Evolutionary conservation across 805 yeast species (phyloP), one percentile per base, ranked within the genome.

Genomic region (Pichia phayaonensis): DNA sequence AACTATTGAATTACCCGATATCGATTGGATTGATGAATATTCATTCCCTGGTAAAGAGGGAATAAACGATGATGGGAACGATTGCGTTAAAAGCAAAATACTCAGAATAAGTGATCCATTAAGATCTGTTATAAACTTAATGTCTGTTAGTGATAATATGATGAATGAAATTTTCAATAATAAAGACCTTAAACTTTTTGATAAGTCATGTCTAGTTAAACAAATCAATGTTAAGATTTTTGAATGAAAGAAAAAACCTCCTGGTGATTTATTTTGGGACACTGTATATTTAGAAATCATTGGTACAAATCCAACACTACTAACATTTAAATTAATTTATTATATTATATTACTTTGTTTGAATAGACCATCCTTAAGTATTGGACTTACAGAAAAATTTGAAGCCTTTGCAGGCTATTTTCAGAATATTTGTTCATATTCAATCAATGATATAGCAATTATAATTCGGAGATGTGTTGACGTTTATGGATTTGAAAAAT

Each of bases 21-120:
- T 80, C 48, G 78, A 74, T 47, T 77, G 84, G 72, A 80, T 82
- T n/a, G 79, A 76, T 52, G 84, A 80, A 36, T 81, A 54, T 72
- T 59, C 70, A 75, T 50, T 80, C 70, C 58, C 59, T 46, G 42
- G 42, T 10, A 43, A 65, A 52, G 42, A 48, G 45, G 56, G 52
- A 29, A 29, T 12, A 8, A 29, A 29, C 31, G 31, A 11, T 13
- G 13, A 29, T 10, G 31, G 8, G 11, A 29, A 29, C 11, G 31
- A 29, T 8, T 8, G 12, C 41, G 59, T 57, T 47, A 53, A 56
- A n/a, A 68, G 13, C 10, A 46, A 40, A 20, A 22, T 27, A 27
- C n/a, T 55, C 27, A 52, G 72, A 54, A 70, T 75, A 34, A 72
- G 76, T 4, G 69, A 67, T 50, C 79, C 80, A 0, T 56, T 76